These are phyloP conservation scores for Pisolithus albus DNA, from an alignment of 768 basidiomycete species.

Conservation along the genomic window DNA sequence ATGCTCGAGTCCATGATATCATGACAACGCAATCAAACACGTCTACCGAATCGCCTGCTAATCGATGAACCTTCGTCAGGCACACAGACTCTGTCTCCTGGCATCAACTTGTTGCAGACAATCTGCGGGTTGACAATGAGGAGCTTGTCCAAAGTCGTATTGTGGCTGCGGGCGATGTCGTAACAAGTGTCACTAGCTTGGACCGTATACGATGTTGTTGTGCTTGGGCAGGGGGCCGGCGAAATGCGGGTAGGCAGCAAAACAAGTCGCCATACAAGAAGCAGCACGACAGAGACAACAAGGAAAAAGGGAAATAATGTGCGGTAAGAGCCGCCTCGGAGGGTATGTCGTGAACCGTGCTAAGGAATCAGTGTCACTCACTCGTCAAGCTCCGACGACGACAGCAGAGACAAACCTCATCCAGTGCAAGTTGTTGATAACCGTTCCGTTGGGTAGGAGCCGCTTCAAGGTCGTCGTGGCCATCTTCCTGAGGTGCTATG, in stretches of 20 bases:
- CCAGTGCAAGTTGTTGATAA: constrained; percentile 47
- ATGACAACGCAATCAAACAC: neutral
- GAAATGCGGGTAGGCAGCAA: constrained; percentile 28
- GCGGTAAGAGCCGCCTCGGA: constrained; percentile 44
- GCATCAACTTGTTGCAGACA: constrained; percentile 51
- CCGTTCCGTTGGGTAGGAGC: constrained; percentile 48
- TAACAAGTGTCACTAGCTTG: constrained; percentile 61
- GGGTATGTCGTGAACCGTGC: constrained; percentile 23
- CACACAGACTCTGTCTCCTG: constrained; percentile 55
- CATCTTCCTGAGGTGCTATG: constrained; percentile 23
- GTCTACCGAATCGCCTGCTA: constrained; percentile 21
- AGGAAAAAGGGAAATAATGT: constrained; percentile 70
- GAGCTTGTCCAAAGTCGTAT: constrained; percentile 46
- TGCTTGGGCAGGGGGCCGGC: constrained; percentile 27
- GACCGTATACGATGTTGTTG: constrained; percentile 39
- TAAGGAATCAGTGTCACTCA: constrained; percentile 22
- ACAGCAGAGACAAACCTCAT: constrained; percentile 36
- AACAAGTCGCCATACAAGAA: constrained; percentile 59
- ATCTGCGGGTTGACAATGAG: constrained; percentile 46
- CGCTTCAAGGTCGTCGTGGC: constrained; percentile 48
- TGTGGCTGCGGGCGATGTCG: constrained; percentile 46
- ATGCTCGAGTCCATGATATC: constrained; percentile 5
- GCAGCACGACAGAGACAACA: constrained; percentile 53
- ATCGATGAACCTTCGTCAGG: constrained; percentile 37
- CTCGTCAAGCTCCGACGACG: neutral